phyloP scores from a whole-genome alignment of 2,329 filamentous ascomycete genomes.

The Ophioceras dolichostomum region DNA sequence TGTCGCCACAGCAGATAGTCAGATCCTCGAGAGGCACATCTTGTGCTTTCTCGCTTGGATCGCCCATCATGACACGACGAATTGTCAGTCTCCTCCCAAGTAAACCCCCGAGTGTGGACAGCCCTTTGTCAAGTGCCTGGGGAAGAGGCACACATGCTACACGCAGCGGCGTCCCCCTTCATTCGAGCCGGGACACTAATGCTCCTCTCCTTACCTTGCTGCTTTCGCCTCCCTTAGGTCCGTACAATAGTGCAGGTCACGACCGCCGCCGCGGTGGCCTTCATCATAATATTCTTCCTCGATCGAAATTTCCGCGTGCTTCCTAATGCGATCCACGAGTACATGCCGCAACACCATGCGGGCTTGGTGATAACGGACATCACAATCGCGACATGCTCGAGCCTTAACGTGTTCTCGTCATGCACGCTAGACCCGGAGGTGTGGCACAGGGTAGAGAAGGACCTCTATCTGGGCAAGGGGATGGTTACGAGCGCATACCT shows the following conservation, averaged over 20 bases:
- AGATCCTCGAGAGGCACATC: background rate
- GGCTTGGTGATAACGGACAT: constrained; percentile 81
- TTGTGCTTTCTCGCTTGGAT: background rate
- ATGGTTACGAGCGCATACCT: constrained; percentile 71
- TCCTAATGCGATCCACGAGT: constrained; percentile 72
- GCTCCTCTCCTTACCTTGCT: background rate
- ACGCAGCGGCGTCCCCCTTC: constrained; percentile 1
- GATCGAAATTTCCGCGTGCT: constrained; percentile 83
- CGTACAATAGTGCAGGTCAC: constrained; percentile 66
- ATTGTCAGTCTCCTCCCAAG: constrained; percentile 13
- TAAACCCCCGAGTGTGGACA: too few species aligned
- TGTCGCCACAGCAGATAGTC: background rate
- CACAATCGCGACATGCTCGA: constrained; percentile 63
- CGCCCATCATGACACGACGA: constrained; percentile 15
- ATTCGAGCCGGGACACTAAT: background rate
- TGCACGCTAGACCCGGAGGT: constrained; percentile 59
- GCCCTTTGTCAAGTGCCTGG: background rate
- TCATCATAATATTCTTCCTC: constrained; percentile 67
- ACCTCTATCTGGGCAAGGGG: constrained; percentile 65
- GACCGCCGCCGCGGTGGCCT: constrained; percentile 49
- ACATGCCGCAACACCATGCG: constrained; percentile 74
- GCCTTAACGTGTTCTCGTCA: constrained; percentile 59
- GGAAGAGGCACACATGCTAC: background rate
- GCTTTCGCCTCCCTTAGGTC: constrained; percentile 24
- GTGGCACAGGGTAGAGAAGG: constrained; percentile 84